Base-by-base conservation (phyloP, 768 basidiomycete species). In the Tulasnella sp. region DNA sequence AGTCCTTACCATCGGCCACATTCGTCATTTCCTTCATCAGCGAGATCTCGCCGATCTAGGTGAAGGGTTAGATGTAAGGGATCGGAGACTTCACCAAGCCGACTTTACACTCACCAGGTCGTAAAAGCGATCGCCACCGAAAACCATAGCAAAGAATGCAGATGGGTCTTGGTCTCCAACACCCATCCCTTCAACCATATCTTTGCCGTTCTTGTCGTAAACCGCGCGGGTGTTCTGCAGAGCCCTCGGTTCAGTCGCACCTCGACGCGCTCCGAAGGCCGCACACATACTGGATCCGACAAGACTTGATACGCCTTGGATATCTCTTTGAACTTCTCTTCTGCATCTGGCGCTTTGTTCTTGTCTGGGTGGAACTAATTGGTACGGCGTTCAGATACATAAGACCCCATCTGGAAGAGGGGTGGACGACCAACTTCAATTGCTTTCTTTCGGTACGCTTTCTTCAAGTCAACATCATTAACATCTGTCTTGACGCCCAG, bases 231-330 rank as follows among this genome's bases (percentile, higher is more conserved):
- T 86, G 87, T 99, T 95, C 90, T 94, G 84, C 84, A 81, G 73
- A 81, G 83, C 18, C 14, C 12, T 37, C 77, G 41, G 42, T 40
- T 60, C 34, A 42, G 28, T 24, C 58, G 14, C 74, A 44, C 5
- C n/a, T 31, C n/a, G 40, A 44, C 72, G 22, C 5, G 44, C 24
- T 6, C n/a, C 8, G 16, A 20, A 41, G 34, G 14, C 31, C 31
- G 81, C 54, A 14, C 64, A 86, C 92, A 83, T 86, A 95, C 94
- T 82, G 94, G 86, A 86, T 96, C 94, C 74, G 94, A 93, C 41
- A 96, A 88, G 80, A 98, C 93, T 86, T 97, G 96, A 85, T 98
- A 99, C 77, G 97, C 97, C 90, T 97, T 96, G 94, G 95, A 96
- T 84, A 99, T 95, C 72, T 98, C 95, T 87, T 98, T 97, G 89